Base-by-base conservation (phyloP, 345 rosid genomes). In the Populus tremula region DNA sequence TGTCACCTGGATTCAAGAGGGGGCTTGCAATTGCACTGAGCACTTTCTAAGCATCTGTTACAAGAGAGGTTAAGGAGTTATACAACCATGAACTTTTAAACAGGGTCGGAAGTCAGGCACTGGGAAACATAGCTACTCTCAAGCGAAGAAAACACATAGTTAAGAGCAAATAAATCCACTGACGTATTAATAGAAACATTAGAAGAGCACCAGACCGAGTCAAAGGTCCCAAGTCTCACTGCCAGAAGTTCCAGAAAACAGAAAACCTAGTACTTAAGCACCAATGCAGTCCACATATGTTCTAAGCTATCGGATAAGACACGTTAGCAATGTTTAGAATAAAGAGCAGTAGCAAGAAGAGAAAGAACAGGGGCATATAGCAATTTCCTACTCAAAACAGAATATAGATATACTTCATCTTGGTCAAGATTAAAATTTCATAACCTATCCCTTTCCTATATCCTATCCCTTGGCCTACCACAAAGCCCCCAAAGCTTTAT, bases 1-100 rank as follows among this genome's bases (percentile, higher is more conserved):
- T 41, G 56, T 69, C 67, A 76, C 79, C 79, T 67, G 73, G 54
- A 56, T 25, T 69, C 61, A 27, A 39, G 45, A 56, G 63, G 73
- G 68, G 25, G 59, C 67, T 39, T 68, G 73, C 21, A 18, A 67
- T 27, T n/a, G 29, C 56, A 36, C 18, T 18, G 67, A 39, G 5
- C 5, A 59, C 72, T 41, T 16, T 12, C 12, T 69, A 69, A 39
- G 73, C 67, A 69, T 76, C 79, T 68, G 73, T 50, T n/a, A 36
- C 18, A 6, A 18, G 43, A 69, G 3, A 54, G 35, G 17, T 17
- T 11, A 65, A 20, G 43, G 43, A 7, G 38, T 66, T 49, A 47
- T 27, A 47, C 64, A 66, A 66, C 8, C 23, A 35, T 21, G 62
- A 47, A 17, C 25, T 29, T 21, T 8, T 49, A 71, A 71, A 66